Percentiles rank a stretch among this genome's conserved stretches.
These are phyloP conservation scores for Histomonas meleagridis DNA, from an alignment of 208 protist genomes.

Conservation along the genomic window DNA sequence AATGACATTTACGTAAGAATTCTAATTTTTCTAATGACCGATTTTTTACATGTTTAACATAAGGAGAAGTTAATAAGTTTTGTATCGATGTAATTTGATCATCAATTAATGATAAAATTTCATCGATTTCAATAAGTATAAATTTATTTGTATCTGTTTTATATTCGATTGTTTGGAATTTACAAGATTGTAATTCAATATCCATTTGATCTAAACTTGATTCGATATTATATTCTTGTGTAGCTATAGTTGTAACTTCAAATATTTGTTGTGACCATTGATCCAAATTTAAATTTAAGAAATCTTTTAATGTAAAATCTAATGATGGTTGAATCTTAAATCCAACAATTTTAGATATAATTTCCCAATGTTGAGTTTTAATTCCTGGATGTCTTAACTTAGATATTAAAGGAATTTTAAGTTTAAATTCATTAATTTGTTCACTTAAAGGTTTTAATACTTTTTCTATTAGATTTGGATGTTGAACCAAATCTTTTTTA, in stretches of 20 bases:
- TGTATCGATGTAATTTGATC: conserved; percentile 41
- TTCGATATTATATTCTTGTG: conserved; percentile 82
- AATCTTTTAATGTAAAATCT: conserved; percentile 62
- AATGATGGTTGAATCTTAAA: conserved; percentile 48
- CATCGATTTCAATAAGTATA: conserved; percentile 34
- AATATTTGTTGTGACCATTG: conserved; percentile 67
- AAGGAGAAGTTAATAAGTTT: conserved; percentile 52
- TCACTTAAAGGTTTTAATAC: not conserved
- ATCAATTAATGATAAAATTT: conserved; percentile 36
- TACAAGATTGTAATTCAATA: conserved; percentile 44
- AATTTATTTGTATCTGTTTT: conserved; percentile 52
- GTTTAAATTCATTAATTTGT: conserved; percentile 79
- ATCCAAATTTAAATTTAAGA: conserved; percentile 64
- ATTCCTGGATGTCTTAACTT: conserved; percentile 70
- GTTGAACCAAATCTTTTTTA: not conserved
- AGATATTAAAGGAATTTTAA: conserved; percentile 77
- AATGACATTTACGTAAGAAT: conserved; percentile 45
- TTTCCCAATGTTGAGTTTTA: conserved; percentile 56
- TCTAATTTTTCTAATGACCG: conserved; percentile 52
- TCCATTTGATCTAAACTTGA: conserved; percentile 77
- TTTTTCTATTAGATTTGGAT: not conserved
- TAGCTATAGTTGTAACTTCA: conserved; percentile 72
- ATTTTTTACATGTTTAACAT: conserved; percentile 56
- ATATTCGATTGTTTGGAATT: not conserved
- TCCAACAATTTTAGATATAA: conserved; percentile 69